These are phyloP conservation scores for Lepidium aucheri DNA, from an alignment of 345 rosid genomes.

Conservation along the genomic window DNA sequence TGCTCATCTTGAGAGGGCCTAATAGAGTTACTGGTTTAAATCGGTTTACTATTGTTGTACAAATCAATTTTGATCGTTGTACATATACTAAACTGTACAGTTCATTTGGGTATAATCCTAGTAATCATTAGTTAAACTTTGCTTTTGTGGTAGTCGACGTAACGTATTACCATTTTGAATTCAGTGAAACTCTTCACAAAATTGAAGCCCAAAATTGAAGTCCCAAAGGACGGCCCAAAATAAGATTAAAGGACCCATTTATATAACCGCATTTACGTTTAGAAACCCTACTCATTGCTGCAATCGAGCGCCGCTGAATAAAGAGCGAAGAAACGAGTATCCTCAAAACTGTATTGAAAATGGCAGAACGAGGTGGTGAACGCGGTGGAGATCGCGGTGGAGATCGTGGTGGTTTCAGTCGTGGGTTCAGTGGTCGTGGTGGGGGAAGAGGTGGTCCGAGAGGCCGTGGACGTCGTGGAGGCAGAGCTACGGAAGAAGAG, in stretches of 20 bases:
- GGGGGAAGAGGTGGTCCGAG: slow-evolving; percentile 25
- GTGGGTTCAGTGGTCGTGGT: slow-evolving; percentile 50
- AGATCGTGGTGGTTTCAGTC: slow-evolving; percentile 33
- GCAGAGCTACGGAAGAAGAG: slow-evolving; percentile 57
- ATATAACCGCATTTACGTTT: background rate
- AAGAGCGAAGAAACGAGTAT: background rate
- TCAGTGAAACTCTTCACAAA: background rate
- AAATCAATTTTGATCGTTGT: too few species aligned
- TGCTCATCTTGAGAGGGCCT: too few species aligned
- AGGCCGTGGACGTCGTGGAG: slow-evolving; percentile 50
- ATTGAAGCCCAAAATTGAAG: background rate
- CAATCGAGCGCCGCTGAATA: background rate
- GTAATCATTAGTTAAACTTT: background rate
- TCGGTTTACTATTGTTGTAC: too few species aligned
- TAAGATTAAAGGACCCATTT: background rate
- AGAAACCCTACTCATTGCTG: background rate
- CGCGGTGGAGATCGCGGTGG: slow-evolving; percentile 27
- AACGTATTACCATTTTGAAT: too few species aligned
- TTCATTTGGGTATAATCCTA: too few species aligned
- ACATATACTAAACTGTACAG: too few species aligned
- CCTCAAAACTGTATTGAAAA: background rate
- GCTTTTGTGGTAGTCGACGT: background rate
- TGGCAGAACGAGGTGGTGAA: slow-evolving; percentile 54
- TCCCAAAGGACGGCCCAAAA: background rate
- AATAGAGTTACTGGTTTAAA: too few species aligned